A percentile compares a stretch with the other conserved stretches of the same genome.
These are phyloP conservation scores for Pichia kluyveri DNA, from an alignment of 805 yeast species.

Conservation along the genomic window DNA sequence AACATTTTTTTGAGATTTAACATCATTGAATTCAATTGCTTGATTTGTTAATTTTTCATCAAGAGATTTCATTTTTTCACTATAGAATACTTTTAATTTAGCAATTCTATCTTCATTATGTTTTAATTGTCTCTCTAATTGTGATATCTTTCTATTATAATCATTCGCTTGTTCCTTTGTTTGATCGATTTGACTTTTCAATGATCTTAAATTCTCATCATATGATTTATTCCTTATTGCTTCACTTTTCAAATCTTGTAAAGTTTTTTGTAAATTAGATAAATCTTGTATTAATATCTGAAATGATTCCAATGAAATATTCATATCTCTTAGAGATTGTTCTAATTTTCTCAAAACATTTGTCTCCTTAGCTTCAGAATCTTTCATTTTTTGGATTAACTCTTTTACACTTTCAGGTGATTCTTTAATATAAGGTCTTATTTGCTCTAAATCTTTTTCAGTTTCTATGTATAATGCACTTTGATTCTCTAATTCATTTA, in stretches of 20 bases:
- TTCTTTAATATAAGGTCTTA: slow-evolving; percentile 51
- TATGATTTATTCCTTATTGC: slow-evolving; percentile 31
- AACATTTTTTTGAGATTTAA: slow-evolving; percentile 38
- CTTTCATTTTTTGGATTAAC: slow-evolving; percentile 44
- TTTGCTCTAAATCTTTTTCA: slow-evolving; percentile 48
- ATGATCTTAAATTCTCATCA: slow-evolving; percentile 18
- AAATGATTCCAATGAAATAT: slow-evolving; percentile 50
- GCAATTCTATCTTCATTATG: slow-evolving; percentile 39
- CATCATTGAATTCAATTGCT: slow-evolving; percentile 36
- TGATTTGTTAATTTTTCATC: slow-evolving; percentile 35
- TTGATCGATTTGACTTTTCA: slow-evolving; percentile 27
- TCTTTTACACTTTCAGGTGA: slow-evolving; percentile 47
- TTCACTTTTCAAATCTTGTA: slow-evolving; percentile 44
- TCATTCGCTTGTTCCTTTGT: slow-evolving; percentile 35
- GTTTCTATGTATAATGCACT: slow-evolving; percentile 48
- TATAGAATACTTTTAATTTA: slow-evolving; percentile 35
- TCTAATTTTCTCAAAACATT: slow-evolving; percentile 34
- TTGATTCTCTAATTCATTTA: slow-evolving; percentile 52
- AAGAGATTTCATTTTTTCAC: slow-evolving; percentile 34
- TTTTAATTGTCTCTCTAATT: slow-evolving; percentile 41
- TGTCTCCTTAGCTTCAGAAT: slow-evolving; percentile 34
- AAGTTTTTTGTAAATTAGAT: slow-evolving; percentile 30
- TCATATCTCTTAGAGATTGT: slow-evolving; percentile 38
- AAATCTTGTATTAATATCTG: slow-evolving; percentile 40
- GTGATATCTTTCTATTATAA: slow-evolving; percentile 33